Conservation (phyloP, 768 basidiomycete species). For the Trametes meyenii region DNA sequence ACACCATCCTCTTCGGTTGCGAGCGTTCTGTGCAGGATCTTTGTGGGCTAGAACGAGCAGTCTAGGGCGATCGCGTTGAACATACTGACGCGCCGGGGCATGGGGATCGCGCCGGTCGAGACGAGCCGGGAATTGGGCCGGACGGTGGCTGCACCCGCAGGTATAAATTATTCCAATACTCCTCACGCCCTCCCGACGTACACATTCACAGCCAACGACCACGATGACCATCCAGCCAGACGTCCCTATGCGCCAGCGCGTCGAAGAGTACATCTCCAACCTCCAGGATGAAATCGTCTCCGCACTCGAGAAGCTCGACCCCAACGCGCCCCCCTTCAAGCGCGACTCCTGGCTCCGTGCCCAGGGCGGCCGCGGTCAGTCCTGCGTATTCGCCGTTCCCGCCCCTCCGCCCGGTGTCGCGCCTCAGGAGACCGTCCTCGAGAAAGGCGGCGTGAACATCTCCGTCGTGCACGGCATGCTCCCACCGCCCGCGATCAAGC, state of each 20-base stretch:
- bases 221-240: conserved; percentile 15
- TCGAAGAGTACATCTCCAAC: conserved; percentile 72
- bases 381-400: conserved; percentile 75
- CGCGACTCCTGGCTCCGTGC: conserved; percentile 79
- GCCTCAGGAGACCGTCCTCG: conserved; percentile 59
- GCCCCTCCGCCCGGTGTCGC: conserved; percentile 39
- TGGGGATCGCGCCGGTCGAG: conserved; percentile 17
- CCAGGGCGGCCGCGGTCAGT: conserved; percentile 76
- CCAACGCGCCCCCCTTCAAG: conserved; percentile 68
- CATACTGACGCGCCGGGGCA: background rate
- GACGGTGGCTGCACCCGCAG: conserved; percentile 1
- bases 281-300: conserved; percentile 83
- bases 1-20: too few species aligned
- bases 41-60: background rate
- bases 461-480: conserved; percentile 88
- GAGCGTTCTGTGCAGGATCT: background rate
- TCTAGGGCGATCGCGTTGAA: background rate
- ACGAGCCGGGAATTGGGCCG: conserved; percentile 13
- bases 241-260: conserved; percentile 64
- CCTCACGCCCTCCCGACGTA: background rate
- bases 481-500: conserved; percentile 85
- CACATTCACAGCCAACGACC: background rate
- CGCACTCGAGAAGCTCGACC: conserved; percentile 79
- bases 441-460: conserved; percentile 97
- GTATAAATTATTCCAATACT: conserved; percentile 5